Evolutionary conservation across 306 rosid genomes (phyloP), one percentile per base, ranked within the genome.

Genomic region (Citrullus mucosospermus): DNA sequence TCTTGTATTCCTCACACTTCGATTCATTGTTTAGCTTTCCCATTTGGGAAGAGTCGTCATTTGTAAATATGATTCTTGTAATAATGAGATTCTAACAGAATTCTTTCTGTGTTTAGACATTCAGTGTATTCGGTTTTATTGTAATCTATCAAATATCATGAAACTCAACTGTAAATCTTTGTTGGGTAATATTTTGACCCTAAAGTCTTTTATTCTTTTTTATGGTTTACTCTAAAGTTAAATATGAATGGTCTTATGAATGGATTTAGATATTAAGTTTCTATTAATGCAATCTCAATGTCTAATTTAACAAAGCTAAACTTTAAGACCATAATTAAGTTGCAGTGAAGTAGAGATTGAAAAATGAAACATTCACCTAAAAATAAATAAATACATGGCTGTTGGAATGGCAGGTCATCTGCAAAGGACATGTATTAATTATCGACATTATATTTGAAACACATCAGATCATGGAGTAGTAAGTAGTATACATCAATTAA

Each of bases 1-100:
- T 80, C 88, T 74, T 89, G 97, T 92, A 90, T 83, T 82, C 90
- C 90, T 88, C 88, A 81, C 88, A 80, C 85, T 79, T 83, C 12
- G 71, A 86, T 94, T 94, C 84, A 46, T 92, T 86, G 86, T 87
- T 77, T 38, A 39, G 68, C 87, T 72, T 80, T 61, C 80, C 65
- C 81, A 63, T 77, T 75, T 28, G 88, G 84, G 70, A 68, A 53
- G 83, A 22, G 84, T 79, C 85, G 88, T 92, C 89, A 83, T 82
- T 83, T 95, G 98, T 95, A 95, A 84, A 92, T 72, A 72, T 92
- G 86, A 81, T 79, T 82, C 79, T 78, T 82, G 81, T 36, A 79
- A 79, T 89, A 92, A 92, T 86, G 17, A 87, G 85, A 79, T 78
- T 82, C 84, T 85, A 73, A 83, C 85, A 80, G 78, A 54, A 55